Base-by-base conservation (phyloP, 768 basidiomycete genomes). In the Amanita polypyramis region DNA sequence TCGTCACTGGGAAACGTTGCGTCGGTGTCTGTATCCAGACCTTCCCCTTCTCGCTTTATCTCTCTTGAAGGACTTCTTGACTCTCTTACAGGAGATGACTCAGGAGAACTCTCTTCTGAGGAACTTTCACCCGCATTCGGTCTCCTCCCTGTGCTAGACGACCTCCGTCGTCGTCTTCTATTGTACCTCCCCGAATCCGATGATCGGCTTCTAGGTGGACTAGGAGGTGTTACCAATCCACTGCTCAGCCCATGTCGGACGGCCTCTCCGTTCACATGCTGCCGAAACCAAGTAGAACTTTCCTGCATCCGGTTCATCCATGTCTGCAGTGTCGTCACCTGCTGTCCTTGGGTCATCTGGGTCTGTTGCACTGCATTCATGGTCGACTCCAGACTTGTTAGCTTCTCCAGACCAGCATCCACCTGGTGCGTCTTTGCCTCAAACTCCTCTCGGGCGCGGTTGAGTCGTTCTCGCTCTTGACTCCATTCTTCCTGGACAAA, bases 401-500 rank as follows among this genome's bases (percentile, higher is more conserved):
- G 64, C 51, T 64, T 68, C 34, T 73, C 74, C n/a, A 83, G 53
- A 3, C 75, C 71, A 11, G 67, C 63, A 54, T 82, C 79, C n/a
- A 81, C 65, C 7, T 62, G 61, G 10, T 71, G 67, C 45, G 76
- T 67, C 47, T 78, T 73, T 5, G 50, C 64, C 63, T 94, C 93
- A 83, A 86, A 94, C 55, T 93, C 88, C 35, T 86, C 80, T 41
- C 82, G 72, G 10, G 88, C 89, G 15, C 73, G 68, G 34, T 72
- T 70, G 9, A 96, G 70, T 15, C 88, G 72, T 51, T 84, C 83
- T 3, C 91, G 72, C 63, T 96, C 93, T 32, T 76, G 70, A 1
- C 73, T 73, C 91, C 91, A 96, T 47, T 86, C 85, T 54, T 88
- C 82, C 55, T 82, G 78, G 27, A 93, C 81, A 23, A 63, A 67